Evolutionary conservation across 169 alveolate species (phyloP).

Genomic region (Plasmodium gallinaceum): DNA sequence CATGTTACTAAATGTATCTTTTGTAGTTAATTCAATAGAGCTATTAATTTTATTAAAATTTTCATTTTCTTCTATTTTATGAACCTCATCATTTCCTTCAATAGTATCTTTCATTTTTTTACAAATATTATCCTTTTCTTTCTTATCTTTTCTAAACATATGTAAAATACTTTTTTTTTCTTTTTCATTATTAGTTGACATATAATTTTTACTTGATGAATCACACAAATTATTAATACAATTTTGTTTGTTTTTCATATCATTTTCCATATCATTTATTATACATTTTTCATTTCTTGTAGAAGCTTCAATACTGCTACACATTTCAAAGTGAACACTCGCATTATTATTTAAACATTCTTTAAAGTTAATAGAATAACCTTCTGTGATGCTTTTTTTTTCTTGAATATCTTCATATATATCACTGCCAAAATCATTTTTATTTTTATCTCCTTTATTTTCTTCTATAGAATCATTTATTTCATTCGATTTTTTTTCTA

Average conservation of each 20-base stretch:
- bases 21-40: constrained; percentile 39
- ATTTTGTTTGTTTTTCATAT: too few species aligned
- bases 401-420: not conserved
- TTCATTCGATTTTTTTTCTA: not conserved
- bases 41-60: not conserved
- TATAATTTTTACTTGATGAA: not conserved
- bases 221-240: too few species aligned
- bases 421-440: not conserved
- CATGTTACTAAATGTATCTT: constrained; percentile 21
- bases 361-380: too few species aligned
- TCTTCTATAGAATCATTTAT: not conserved
- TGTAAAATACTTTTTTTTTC: not conserved
- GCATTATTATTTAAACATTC: too few species aligned
- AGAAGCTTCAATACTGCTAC: too few species aligned
- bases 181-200: not conserved
- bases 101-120: not conserved
- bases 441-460: not conserved
- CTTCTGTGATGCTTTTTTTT: not conserved
- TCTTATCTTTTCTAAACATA: not conserved
- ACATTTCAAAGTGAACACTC: too few species aligned
- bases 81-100: not conserved
- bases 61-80: not conserved
- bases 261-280: too few species aligned
- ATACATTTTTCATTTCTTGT: too few species aligned
- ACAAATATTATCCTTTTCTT: not conserved